phyloP scores from a whole-genome alignment of 176 grass and related monocot genomes.

The Lolium rigidum region DNA sequence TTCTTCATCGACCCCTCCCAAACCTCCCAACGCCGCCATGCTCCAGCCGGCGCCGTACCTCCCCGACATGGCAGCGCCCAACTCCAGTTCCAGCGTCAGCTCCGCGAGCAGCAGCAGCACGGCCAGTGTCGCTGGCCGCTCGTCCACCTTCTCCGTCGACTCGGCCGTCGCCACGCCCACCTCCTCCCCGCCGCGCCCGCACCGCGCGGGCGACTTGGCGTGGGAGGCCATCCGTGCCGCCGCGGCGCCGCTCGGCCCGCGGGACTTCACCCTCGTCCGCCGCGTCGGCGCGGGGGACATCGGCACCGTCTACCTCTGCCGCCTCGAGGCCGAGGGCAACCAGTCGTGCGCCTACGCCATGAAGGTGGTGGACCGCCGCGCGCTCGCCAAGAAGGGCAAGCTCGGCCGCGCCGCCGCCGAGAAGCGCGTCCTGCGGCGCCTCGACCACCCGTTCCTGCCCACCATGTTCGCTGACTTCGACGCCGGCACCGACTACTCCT shows the following conservation, averaged over 20 bases:
- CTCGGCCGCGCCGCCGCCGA: conserved; percentile 80
- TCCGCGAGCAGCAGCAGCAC: conserved; percentile 63
- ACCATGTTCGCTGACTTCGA: conserved; percentile 95
- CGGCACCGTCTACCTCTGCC: conserved; percentile 93
- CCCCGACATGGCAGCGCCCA: conserved; percentile 54
- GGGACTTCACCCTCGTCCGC: conserved; percentile 89
- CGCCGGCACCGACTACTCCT: conserved; percentile 73
- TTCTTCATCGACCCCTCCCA: conserved; percentile 37
- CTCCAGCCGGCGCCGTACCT: conserved; percentile 37
- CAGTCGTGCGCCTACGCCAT: conserved; percentile 74
- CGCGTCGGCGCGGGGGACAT: conserved; percentile 91
- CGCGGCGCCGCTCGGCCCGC: conserved; percentile 52
- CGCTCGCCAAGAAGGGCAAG: conserved; percentile 83
- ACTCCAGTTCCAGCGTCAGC: conserved; percentile 75
- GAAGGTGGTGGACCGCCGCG: conserved; percentile 94
- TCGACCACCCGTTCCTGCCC: conserved; percentile 93
- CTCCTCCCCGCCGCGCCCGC: conserved; percentile 57
- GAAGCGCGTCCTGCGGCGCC: conserved; percentile 78
- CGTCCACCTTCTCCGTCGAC: conserved; percentile 52
- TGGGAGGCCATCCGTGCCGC: conserved; percentile 64
- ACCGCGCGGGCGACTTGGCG: conserved; percentile 74
- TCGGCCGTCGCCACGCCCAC: conserved; percentile 25
- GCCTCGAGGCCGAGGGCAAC: conserved; percentile 42
- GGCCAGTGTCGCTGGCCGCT: conserved; percentile 64
- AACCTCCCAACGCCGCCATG: conserved; percentile 40